Evolutionary conservation across 1,284 basidiomycete species (phyloP), one percentile per base, ranked within the genome.

Genomic region (Ustilago vetiveriae): DNA sequence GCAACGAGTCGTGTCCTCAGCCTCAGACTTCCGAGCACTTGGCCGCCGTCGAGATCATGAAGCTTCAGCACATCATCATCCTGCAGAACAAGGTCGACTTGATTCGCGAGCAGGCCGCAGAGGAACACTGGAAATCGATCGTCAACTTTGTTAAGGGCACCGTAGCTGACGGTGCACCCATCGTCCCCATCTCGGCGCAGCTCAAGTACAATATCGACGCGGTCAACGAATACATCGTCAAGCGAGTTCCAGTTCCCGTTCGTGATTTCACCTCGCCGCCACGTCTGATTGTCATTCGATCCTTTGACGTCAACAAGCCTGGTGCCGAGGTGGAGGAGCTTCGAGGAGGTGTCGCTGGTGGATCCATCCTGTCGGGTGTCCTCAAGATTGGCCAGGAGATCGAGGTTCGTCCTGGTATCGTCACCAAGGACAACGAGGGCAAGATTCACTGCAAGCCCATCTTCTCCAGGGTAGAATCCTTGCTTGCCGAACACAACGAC

Each of bases 301-400:
- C 94, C n/a, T 98, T 98, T 84, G 96, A 98, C 83, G 95, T 98
- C 83, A 98, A 98, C 88, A 98, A 97, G 85, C 95, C 95, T 11
- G 95, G 95, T 82, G 89, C 94, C 6, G 92, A 95, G 82, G 93
- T 98, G 9, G 91, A 96, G 75, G 95, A 98, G 64, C 87, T 98
- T 60, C 95, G 96, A 84, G 95, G 95, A 68, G 96, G 96, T 82
- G 96, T 98, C 27, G 96, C 95, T 16, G 95, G 95, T 84, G 95
- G 95, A 33, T 94, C 91, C 33, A 95, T 98, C 80, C 86, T 98
- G 66, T 91, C 89, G 13, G 96, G 95, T 79, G 91, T 97, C 29
- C 88, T 98, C 68, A 88, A 75, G 65, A 86, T 98, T 51, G 94
- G 94, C 0, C 89, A 92, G 85, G 92, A 97, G 83, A 92, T 98